phyloP scores from a whole-genome alignment of 140 eudicot species.

The Senecio squalidus region DNA sequence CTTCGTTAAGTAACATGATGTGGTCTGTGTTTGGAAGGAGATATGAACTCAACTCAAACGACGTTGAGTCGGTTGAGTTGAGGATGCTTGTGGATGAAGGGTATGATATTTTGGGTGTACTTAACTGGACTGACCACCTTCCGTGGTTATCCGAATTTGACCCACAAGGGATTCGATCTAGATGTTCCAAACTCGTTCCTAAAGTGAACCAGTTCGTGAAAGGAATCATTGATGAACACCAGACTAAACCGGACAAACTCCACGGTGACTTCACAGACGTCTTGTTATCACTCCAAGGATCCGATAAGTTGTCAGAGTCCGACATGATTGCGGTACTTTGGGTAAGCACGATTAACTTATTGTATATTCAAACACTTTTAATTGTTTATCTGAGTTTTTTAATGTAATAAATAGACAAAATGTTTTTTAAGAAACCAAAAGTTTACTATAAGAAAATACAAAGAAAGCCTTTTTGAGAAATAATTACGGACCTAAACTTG shows the following conservation, averaged over 20 bases:
- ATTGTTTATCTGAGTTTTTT: not conserved
- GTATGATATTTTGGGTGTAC: slow-evolving; percentile 65
- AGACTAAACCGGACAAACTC: slow-evolving; percentile 11
- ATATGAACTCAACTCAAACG: slow-evolving; percentile 24
- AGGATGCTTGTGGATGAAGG: slow-evolving; percentile 74
- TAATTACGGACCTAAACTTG: slow-evolving; percentile 4
- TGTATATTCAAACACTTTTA: not conserved
- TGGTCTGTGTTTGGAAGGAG: slow-evolving; percentile 72
- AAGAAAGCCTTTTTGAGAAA: slow-evolving; percentile 21
- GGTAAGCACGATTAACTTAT: slow-evolving; percentile 46
- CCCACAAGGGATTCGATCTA: slow-evolving; percentile 53
- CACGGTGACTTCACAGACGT: slow-evolving; percentile 67
- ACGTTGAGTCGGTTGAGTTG: slow-evolving; percentile 40
- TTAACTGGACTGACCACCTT: slow-evolving; percentile 88
- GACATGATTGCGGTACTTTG: slow-evolving; percentile 95
- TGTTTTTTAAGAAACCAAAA: not conserved
- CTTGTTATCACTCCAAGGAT: slow-evolving; percentile 58
- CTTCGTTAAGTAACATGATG: slow-evolving; percentile 85
- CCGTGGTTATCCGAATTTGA: slow-evolving; percentile 66
- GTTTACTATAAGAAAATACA: slow-evolving; percentile 33
- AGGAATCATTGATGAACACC: slow-evolving; percentile 59
- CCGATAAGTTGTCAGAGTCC: slow-evolving; percentile 61
- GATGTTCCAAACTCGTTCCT: slow-evolving; percentile 71
- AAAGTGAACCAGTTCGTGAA: slow-evolving; percentile 66
- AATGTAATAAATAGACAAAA: not conserved